Percentiles rank a stretch among this genome's conserved stretches.
Evolutionary conservation across 1,139 yeast genomes (phyloP).

Genomic region (Geotrichum macrosporum): DNA sequence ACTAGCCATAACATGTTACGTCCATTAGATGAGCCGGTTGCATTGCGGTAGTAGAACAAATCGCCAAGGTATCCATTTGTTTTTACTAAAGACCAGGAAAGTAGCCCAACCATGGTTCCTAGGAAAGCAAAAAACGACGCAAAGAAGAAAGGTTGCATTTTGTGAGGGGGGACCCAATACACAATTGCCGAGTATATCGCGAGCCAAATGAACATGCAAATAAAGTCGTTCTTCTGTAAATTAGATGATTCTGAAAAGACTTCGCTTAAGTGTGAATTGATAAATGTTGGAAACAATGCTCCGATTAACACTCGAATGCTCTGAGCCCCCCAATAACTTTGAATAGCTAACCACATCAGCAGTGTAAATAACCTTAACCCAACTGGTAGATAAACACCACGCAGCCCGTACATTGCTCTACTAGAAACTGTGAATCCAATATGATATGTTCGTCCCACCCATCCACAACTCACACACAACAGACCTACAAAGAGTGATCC

Average conservation of each 20-base stretch:
- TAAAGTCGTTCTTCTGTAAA: constrained; percentile 32
- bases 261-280: constrained; percentile 27
- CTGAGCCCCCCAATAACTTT: constrained; percentile 33
- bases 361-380: constrained; percentile 30
- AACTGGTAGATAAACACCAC: constrained; percentile 33
- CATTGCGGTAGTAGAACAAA: constrained; percentile 19
- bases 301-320: constrained; percentile 30
- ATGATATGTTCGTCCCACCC: constrained; percentile 30
- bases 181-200: constrained; percentile 26
- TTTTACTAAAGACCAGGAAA: constrained; percentile 19
- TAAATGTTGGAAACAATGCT: constrained; percentile 30
- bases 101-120: constrained; percentile 20
- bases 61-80: constrained; percentile 25
- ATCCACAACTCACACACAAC: constrained; percentile 28
- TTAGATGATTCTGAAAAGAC: constrained; percentile 27
- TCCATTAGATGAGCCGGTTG: constrained; percentile 14
- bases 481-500: constrained; percentile 29
- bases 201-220: constrained; percentile 34
- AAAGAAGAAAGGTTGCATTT: constrained; percentile 25
- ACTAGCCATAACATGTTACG: constrained; percentile 24
- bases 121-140: constrained; percentile 24
- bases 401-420: constrained; percentile 33
- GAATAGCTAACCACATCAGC: constrained; percentile 33
- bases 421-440: constrained; percentile 31
- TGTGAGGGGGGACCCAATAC: constrained; percentile 24